These are phyloP conservation scores for Tolypocladium album DNA, from an alignment of 2,329 filamentous ascomycete species.

Conservation along the genomic window DNA sequence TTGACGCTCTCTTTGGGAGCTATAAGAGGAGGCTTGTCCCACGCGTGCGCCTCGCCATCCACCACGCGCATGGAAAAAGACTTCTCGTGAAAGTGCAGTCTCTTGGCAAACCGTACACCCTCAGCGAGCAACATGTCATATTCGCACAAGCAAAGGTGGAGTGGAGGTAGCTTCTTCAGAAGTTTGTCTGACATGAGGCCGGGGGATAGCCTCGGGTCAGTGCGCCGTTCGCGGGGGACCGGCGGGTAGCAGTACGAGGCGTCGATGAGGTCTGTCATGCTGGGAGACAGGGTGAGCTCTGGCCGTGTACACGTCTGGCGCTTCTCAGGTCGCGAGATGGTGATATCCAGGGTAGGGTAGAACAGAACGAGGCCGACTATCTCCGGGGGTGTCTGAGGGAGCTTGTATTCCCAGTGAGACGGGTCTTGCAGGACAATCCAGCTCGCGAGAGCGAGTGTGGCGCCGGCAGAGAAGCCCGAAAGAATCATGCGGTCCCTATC, in stretches of 20 bases:
- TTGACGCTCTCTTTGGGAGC: conserved; percentile 30
- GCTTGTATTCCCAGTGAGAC: conserved; percentile 24
- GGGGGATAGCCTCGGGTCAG: conserved; percentile 47
- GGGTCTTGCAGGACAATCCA: conserved; percentile 35
- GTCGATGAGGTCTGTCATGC: conserved; percentile 53
- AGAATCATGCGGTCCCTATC: conserved; percentile 45
- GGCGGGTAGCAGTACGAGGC: conserved; percentile 48
- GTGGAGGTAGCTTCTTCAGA: conserved; percentile 39
- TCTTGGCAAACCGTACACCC: conserved; percentile 48
- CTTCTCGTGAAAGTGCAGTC: conserved; percentile 31
- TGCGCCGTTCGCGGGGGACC: conserved; percentile 30
- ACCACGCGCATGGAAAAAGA: conserved; percentile 30
- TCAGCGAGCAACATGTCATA: conserved; percentile 54
- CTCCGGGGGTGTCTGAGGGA: conserved; percentile 27
- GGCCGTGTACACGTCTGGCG: conserved; percentile 41
- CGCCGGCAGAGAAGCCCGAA: conserved; percentile 56
- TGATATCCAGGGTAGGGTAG: conserved; percentile 54
- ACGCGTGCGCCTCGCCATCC: conserved; percentile 33
- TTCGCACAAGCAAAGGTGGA: conserved; percentile 53
- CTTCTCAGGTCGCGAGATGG: conserved; percentile 42
- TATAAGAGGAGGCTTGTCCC: conserved; percentile 36
- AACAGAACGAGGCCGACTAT: conserved; percentile 46
- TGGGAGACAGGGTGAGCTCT: conserved; percentile 45
- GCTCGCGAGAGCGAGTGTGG: conserved; percentile 39
- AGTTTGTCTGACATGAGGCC: conserved; percentile 42